phyloP scores from a whole-genome alignment of 2,329 filamentous ascomycete species.

The Ophiosphaerella herpotricha region DNA sequence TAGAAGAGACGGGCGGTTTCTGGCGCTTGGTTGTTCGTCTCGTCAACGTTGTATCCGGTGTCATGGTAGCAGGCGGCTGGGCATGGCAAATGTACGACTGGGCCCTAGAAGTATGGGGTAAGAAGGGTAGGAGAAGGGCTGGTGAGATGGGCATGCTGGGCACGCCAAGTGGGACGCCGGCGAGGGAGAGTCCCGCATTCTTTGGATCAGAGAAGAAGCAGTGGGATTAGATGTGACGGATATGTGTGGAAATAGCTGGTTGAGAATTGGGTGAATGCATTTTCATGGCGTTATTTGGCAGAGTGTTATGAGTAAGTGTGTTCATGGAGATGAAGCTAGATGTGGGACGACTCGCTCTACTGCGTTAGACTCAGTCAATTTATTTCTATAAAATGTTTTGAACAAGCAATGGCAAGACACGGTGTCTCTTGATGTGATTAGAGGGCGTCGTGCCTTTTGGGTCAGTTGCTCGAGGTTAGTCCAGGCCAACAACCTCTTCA shows the following conservation, averaged over 20 bases:
- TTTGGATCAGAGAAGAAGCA: constrained; percentile 14
- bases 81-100: constrained; percentile 84
- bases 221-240: constrained; percentile 14
- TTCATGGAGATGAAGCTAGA: too few species aligned
- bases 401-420: too few species aligned
- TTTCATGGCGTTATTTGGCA: background rate
- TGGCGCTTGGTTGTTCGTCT: constrained; percentile 77
- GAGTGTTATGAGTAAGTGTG: too few species aligned
- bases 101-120: constrained; percentile 59
- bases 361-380: too few species aligned
- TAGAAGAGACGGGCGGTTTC: constrained; percentile 77
- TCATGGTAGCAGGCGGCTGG: constrained; percentile 94
- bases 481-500: too few species aligned
- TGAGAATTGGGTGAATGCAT: background rate
- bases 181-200: background rate
- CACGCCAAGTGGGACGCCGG: constrained; percentile 15
- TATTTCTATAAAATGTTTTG: too few species aligned
- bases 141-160: constrained; percentile 56
- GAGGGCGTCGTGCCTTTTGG: too few species aligned
- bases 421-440: too few species aligned
- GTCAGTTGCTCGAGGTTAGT: too few species aligned
- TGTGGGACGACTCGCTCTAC: too few species aligned
- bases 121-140: constrained; percentile 44
- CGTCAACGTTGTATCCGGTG: constrained; percentile 88
- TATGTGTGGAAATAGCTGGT: background rate